Evolutionary conservation across 208 protist species (phyloP), one percentile per base, ranked within the genome.

Genomic region (Leishmania martiniquensis): DNA sequence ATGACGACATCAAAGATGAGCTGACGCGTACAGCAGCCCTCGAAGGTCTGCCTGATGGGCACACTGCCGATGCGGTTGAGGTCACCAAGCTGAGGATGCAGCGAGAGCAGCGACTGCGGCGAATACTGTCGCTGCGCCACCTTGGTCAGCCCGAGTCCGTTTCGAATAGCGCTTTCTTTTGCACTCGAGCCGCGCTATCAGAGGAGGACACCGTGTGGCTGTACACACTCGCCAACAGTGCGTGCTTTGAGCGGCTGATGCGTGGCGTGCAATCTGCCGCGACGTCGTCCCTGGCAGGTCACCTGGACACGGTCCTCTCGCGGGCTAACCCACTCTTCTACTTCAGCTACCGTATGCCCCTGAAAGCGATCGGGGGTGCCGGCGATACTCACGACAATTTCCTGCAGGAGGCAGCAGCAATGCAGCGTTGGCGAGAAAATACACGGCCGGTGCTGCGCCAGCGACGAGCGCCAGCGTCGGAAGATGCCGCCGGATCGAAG

Each of bases 111-210:
- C 85, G 78, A 6, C 87, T 87, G 63, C 84, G 91, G 0, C 72
- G 85, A 1, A 44, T 95, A 25, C 78, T 95, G 60, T 93, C 89
- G 0, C 91, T 91, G 80, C 89, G 91, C 4, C 87, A 87, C 44
- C 75, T 95, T 2, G 91, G 87, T 1, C 69, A 87, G 37, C 29
- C 79, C 0, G 78, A 82, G 32, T 3, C 78, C 0, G 76, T 77
- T 71, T 76, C 67, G 32, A 81, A 74, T 25, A 69, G 37, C 72
- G 71, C 83, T 10, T 87, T 86, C 67, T 87, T 83, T 13, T 74
- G 81, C 51, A 81, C 84, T 42, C 78, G 80, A 49, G 75, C 75
- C 17, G 39, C 54, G 7, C 76, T 91, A 0, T 59, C 76, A 29
- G 83, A 86, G 39, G 88, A 89, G 47, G 90, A 95, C 76, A 69